phyloP scores from a whole-genome alignment of 129 eudicot species.

The Lactuca saligna region DNA sequence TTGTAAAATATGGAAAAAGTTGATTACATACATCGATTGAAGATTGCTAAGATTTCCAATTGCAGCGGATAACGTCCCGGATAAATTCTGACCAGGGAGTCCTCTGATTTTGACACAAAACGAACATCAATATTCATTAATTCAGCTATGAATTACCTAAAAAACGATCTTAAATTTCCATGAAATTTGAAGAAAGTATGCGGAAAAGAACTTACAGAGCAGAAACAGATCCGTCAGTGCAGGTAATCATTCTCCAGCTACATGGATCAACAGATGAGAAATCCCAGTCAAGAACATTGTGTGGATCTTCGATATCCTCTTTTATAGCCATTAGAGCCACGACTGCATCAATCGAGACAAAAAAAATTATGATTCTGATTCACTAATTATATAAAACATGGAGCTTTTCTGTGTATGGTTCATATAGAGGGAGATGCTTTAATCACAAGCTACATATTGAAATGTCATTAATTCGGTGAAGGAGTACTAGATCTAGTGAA shows the following conservation, averaged over 20 bases:
- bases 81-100: slow-evolving; percentile 73
- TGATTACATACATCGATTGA: slow-evolving; percentile 67
- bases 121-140: background rate
- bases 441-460: slow-evolving; percentile 2
- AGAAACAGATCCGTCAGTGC: slow-evolving; percentile 81
- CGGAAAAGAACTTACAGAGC: slow-evolving; percentile 59
- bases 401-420: slow-evolving; percentile 4
- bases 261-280: slow-evolving; percentile 91
- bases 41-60: slow-evolving; percentile 82
- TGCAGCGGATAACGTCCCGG: slow-evolving; percentile 80
- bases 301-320: slow-evolving; percentile 63
- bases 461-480: slow-evolving; percentile 12
- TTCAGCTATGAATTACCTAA: background rate
- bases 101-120: slow-evolving; percentile 44
- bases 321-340: slow-evolving; percentile 92
- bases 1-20: slow-evolving; percentile 10
- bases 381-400: background rate
- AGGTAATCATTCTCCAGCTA: slow-evolving; percentile 96
- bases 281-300: slow-evolving; percentile 92
- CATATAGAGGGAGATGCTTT: background rate
- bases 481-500: background rate
- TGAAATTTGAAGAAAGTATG: background rate
- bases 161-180: background rate
- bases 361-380: slow-evolving; percentile 3
- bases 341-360: slow-evolving; percentile 49